Base-by-base conservation (phyloP, 176 grass and related monocot genomes). In the Eleusine indica region DNA sequence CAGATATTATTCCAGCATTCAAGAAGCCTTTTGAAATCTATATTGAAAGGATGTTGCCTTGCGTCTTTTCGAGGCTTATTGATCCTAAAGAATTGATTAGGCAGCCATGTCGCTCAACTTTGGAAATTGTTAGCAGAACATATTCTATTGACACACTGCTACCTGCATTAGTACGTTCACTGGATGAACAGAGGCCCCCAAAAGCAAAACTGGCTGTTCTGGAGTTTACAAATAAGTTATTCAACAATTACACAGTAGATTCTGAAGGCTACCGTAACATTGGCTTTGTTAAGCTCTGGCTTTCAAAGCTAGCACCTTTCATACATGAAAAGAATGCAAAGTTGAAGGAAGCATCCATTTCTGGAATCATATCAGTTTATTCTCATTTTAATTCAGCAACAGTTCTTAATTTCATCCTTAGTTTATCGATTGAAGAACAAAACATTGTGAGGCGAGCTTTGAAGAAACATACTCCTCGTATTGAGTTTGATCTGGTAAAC, bases 401-500 rank as follows among this genome's bases (percentile, higher is more conserved):
- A 67, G 90, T 92, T 37, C 81, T 97, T 80, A 97, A 94, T 90
- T 97, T 97, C 44, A 91, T 97, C 85, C 83, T 97, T 30, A 92
- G 66, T 87, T 84, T 97, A 11, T 89, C 92, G 1, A 76, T 97
- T 70, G 92, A 97, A 83, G 92, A 97, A 52, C 92, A 97, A 73
- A 97, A 94, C 63, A 48, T 78, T 57, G 85, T 97, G 76, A 92
- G 94, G 66, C 86, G 88, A 80, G 90, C 94, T 43, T 80, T 97
- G 68, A 97, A 94, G 81, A 90, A 97, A 66, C 92, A 94, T 79
- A 97, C 92, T 57, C 94, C 94, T 71, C 87, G 94, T 78, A 92
- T 97, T 76, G 94, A 97, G 80, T 86, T 97, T 10, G 94, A 97
- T 90, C 87, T 97, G 72, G 92, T 97, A 54, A 97, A 86, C 83